Evolutionary conservation across 2,329 filamentous ascomycete species (phyloP).

Genomic region (Neonectria coccinea): DNA sequence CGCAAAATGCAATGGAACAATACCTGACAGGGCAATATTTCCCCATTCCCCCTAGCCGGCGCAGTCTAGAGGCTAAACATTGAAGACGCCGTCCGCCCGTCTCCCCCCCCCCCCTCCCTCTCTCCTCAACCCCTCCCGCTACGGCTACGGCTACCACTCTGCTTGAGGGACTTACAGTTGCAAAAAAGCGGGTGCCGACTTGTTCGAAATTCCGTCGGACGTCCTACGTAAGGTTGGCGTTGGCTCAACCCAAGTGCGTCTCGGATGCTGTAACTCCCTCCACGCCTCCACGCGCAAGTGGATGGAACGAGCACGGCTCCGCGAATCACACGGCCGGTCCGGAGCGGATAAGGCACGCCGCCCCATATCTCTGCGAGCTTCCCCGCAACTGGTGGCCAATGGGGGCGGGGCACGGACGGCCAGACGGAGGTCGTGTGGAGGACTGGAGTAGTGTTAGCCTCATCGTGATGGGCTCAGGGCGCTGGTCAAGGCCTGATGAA

Average conservation of each 20-base stretch:
- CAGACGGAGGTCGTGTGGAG: constrained; percentile 19
- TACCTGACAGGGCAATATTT: constrained; percentile 1
- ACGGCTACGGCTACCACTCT: not conserved
- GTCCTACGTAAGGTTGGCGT: constrained; percentile 8
- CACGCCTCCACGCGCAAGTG: constrained; percentile 36
- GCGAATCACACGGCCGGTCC: constrained; percentile 42
- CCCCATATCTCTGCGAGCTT: constrained; percentile 37
- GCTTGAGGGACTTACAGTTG: not conserved
- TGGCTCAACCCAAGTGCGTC: constrained; percentile 23
- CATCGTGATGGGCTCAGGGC: not conserved
- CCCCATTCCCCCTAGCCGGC: not conserved
- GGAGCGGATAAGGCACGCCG: constrained; percentile 35
- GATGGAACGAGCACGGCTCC: constrained; percentile 36
- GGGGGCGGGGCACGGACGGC: constrained; percentile 11
- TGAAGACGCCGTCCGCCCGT: constrained; percentile 11
- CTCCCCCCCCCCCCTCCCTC: not conserved
- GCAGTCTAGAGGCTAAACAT: not conserved
- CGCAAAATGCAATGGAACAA: constrained; percentile 4
- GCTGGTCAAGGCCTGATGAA: constrained; percentile 4
- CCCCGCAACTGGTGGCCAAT: constrained; percentile 45
- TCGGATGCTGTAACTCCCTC: constrained; percentile 34
- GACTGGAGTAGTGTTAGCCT: constrained; percentile 11
- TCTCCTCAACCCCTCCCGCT: not conserved
- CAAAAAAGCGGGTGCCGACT: constrained; percentile 13
- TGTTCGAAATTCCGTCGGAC: not conserved